These are phyloP conservation scores for Pleurozium schreberi DNA, from an alignment of 225 moss, liverwort and hornwort genomes.

Conservation along the genomic window DNA sequence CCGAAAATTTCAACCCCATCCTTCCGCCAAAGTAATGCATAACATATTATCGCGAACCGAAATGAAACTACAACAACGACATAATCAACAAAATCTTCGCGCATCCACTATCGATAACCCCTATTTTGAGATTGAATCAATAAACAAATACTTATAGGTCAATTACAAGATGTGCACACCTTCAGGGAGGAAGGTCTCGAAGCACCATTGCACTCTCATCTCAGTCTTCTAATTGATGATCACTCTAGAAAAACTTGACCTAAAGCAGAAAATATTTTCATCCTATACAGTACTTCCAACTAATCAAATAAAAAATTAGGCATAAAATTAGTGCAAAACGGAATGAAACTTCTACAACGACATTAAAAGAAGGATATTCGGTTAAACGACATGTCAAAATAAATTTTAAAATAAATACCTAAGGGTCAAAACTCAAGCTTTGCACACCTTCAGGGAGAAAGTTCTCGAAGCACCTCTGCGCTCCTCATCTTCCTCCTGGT, in stretches of 20 bases:
- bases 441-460: not conserved
- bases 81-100: not conserved
- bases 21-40: not conserved
- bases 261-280: not conserved
- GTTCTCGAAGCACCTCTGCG: not conserved
- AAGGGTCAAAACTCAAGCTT: not conserved
- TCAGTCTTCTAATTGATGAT: not conserved
- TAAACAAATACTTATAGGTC: not conserved
- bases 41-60: not conserved
- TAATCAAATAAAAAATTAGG: not conserved
- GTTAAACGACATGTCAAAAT: not conserved
- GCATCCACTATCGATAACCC: not conserved
- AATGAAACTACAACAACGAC: not conserved
- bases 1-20: not conserved
- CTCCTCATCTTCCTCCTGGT: not conserved
- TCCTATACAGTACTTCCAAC: not conserved
- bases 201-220: not conserved
- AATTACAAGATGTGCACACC: not conserved
- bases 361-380: not conserved
- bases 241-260: not conserved
- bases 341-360: not conserved
- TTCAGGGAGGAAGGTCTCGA: not conserved
- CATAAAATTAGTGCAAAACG: not conserved
- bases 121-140: not conserved
- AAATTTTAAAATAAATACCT: not conserved